A percentile compares a stretch with the other conserved stretches of the same genome.
phyloP scores from a whole-genome alignment of 495 filamentous ascomycete genomes.

The Neurospora discreta region DNA sequence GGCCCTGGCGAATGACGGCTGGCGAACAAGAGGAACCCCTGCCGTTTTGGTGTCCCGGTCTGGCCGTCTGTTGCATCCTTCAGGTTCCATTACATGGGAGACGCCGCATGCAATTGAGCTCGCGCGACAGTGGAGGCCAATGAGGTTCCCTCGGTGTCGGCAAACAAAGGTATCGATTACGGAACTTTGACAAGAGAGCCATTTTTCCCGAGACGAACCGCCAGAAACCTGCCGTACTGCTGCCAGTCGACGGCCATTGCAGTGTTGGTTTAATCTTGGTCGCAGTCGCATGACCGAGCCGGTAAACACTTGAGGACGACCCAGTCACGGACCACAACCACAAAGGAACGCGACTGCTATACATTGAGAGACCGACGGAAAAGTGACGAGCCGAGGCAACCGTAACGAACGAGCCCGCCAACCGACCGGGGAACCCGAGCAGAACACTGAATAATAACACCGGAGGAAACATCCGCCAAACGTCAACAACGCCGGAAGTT shows the following conservation, averaged over 20 bases:
- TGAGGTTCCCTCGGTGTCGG: slow-evolving; percentile 8
- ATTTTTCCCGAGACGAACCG: background rate
- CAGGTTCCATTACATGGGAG: background rate
- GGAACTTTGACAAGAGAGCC: background rate
- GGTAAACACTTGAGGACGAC: background rate
- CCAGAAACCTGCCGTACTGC: background rate
- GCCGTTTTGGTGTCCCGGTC: background rate
- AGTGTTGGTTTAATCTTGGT: background rate
- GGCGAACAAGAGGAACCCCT: background rate
- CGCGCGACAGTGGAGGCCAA: slow-evolving; percentile 9
- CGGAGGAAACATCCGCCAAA: background rate
- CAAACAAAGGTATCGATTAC: slow-evolving; percentile 1
- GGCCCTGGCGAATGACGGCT: background rate
- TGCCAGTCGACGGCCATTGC: background rate
- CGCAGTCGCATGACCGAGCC: background rate
- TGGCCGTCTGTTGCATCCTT: background rate
- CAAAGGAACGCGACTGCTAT: background rate
- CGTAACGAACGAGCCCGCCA: background rate
- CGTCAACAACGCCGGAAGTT: background rate
- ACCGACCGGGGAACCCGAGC: background rate
- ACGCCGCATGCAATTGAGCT: background rate
- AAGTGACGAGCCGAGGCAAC: background rate
- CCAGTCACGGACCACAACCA: background rate
- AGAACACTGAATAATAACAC: background rate
- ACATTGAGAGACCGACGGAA: background rate